Conservation (phyloP, 176 grass and related monocot species). For the Hordeum marinum region DNA sequence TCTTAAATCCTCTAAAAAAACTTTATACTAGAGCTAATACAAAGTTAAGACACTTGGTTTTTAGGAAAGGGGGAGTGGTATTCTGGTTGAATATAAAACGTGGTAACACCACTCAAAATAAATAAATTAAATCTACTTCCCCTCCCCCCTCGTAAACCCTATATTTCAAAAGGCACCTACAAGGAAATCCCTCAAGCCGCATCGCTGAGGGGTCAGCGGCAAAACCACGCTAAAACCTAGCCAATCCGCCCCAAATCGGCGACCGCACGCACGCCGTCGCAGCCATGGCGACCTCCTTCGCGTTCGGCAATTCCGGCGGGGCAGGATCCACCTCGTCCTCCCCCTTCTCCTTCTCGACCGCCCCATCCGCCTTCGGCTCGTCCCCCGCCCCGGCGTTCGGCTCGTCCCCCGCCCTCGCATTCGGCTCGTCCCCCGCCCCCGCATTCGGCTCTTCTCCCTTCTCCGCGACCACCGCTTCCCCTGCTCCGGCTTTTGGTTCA, state of each 20-base stretch:
- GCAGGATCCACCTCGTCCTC: slow-evolving; percentile 35
- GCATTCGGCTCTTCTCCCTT: slow-evolving; percentile 29
- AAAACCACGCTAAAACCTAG: slow-evolving; percentile 42
- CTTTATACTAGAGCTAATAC: too few relatives aligned
- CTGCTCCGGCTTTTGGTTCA: slow-evolving; percentile 25
- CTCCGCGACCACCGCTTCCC: slow-evolving; percentile 32
- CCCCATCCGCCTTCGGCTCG: slow-evolving; percentile 15
- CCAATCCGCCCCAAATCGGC: slow-evolving; percentile 26
- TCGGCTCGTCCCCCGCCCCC: slow-evolving; percentile 14
- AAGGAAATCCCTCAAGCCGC: neutral
- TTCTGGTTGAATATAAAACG: too few relatives aligned
- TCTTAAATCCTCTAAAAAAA: too few relatives aligned
- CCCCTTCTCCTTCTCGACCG: slow-evolving; percentile 39
- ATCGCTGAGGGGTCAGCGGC: neutral
- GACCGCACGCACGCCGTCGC: slow-evolving; percentile 5
- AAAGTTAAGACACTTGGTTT: too few relatives aligned
- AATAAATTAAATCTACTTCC: too few relatives aligned
- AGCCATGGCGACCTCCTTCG: slow-evolving; percentile 57
- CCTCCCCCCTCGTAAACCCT: neutral
- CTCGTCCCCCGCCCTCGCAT: slow-evolving; percentile 23
- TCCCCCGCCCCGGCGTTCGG: slow-evolving; percentile 29
- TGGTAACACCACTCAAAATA: too few relatives aligned
- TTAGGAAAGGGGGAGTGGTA: too few relatives aligned
- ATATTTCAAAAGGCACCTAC: neutral
- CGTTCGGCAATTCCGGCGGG: slow-evolving; percentile 29